These are phyloP conservation scores for Debaryomyces hansenii DNA, from an alignment of 805 yeast genomes.

Conservation along the genomic window DNA sequence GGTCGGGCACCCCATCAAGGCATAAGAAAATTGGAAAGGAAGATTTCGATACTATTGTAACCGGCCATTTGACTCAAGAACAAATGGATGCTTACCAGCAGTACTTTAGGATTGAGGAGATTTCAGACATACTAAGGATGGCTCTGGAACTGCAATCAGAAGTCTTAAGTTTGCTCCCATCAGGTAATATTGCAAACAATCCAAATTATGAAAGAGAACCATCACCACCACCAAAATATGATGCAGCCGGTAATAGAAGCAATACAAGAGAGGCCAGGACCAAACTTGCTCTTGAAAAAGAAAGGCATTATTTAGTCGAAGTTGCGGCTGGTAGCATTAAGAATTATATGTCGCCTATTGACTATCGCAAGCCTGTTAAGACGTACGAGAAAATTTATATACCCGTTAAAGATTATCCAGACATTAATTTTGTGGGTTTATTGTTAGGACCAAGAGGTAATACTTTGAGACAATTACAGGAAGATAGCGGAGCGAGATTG, in stretches of 20 bases:
- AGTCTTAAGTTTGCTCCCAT: slow-evolving; percentile 51
- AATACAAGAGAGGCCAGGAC: slow-evolving; percentile 80
- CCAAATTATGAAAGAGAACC: slow-evolving; percentile 58
- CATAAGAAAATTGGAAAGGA: slow-evolving; percentile 19
- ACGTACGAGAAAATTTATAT: slow-evolving; percentile 80
- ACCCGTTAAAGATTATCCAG: slow-evolving; percentile 86
- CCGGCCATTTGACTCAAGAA: slow-evolving; percentile 55
- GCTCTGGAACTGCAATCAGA: slow-evolving; percentile 28
- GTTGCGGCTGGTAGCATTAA: slow-evolving; percentile 72
- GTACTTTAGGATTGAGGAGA: slow-evolving; percentile 75
- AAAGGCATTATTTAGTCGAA: slow-evolving; percentile 78
- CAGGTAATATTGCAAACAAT: slow-evolving; percentile 20
- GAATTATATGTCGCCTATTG: slow-evolving; percentile 74
- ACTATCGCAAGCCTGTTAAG: slow-evolving; percentile 67
- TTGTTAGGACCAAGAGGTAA: slow-evolving; percentile 95
- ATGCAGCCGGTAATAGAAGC: slow-evolving; percentile 74
- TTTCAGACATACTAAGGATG: slow-evolving; percentile 54
- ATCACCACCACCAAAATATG: slow-evolving; percentile 93
- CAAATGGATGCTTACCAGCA: slow-evolving; percentile 76
- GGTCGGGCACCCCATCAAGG: slow-evolving; percentile 34
- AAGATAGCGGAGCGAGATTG: slow-evolving; percentile 82
- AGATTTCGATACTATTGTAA: slow-evolving; percentile 33
- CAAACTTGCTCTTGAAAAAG: slow-evolving; percentile 64
- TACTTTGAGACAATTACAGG: slow-evolving; percentile 77
- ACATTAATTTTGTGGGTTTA: slow-evolving; percentile 88